Evolutionary conservation across 345 rosid genomes (phyloP).

Genomic region (Xanthoceras sorbifolium): DNA sequence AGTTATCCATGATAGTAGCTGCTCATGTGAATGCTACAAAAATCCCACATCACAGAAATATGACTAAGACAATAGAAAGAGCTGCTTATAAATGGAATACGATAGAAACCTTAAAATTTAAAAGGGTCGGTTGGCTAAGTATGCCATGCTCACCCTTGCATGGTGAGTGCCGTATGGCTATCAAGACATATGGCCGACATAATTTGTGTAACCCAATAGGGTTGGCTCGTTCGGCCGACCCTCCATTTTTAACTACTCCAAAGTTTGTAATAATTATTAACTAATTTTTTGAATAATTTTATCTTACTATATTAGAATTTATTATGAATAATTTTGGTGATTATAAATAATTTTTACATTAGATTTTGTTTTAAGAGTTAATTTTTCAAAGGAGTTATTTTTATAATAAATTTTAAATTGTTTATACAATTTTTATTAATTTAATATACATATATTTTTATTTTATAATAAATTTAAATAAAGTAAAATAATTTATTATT

Average conservation of each 20-base stretch:
- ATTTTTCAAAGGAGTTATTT: no score
- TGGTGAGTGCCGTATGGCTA: slow-evolving; percentile 87
- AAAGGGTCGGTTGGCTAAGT: slow-evolving; percentile 97
- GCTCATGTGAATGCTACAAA: background rate
- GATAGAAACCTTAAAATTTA: fast-evolving
- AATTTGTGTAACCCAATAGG: slow-evolving; percentile 58
- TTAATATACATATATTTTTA: no score
- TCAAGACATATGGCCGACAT: slow-evolving; percentile 94
- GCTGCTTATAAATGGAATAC: slow-evolving; percentile 8
- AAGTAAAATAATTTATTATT: no score
- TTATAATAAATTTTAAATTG: no score
- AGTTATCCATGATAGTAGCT: background rate
- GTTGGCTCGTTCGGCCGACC: slow-evolving; percentile 91
- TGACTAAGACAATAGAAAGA: background rate
- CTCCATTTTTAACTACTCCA: slow-evolving; percentile 36
- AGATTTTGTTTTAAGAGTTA: no score
- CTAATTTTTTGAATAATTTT: no score
- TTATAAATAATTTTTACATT: no score
- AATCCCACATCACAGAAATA: slow-evolving; percentile 19
- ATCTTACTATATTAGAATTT: no score
- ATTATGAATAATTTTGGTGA: no score
- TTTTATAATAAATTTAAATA: no score
- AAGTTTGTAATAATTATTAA: no score
- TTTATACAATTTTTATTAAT: no score
- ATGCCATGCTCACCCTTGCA: slow-evolving; percentile 52